Conservation (phyloP, 2,329 filamentous ascomycete genomes). For the Arthrocladium fulminans region DNA sequence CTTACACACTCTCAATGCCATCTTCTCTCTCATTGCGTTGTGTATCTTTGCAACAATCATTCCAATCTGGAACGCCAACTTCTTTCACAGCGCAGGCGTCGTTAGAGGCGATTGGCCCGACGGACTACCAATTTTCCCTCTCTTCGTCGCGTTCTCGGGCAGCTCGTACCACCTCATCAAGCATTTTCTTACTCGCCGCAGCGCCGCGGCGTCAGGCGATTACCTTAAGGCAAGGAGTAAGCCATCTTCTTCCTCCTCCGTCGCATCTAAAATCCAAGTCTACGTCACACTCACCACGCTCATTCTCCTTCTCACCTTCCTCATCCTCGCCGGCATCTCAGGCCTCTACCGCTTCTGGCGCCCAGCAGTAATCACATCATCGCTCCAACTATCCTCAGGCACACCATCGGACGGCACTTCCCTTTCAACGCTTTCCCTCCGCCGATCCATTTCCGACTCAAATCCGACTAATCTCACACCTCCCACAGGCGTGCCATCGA, state of each 20-base stretch:
- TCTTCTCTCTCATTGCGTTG: constrained; percentile 24
- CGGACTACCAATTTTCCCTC: constrained; percentile 24
- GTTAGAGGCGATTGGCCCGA: constrained; percentile 27
- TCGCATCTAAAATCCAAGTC: constrained; percentile 13
- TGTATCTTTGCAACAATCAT: constrained; percentile 25
- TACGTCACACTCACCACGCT: constrained; percentile 15
- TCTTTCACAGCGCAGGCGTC: constrained; percentile 24
- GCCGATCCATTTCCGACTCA: constrained; percentile 2
- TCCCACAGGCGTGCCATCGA: not conserved
- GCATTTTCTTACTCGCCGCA: constrained; percentile 1
- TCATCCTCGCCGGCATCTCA: constrained; percentile 25
- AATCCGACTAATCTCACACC: constrained; percentile 2
- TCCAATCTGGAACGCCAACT: constrained; percentile 24
- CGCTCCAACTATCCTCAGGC: constrained; percentile 11
- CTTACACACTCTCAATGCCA: constrained; percentile 12
- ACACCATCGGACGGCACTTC: not conserved
- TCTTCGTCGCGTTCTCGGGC: constrained; percentile 17
- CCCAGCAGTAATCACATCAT: constrained; percentile 16
- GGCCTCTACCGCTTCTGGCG: constrained; percentile 27
- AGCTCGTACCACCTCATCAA: constrained; percentile 13
- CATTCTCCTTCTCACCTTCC: constrained; percentile 19
- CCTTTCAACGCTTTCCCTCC: not conserved
- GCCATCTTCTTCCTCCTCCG: constrained; percentile 3
- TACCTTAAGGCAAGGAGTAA: not conserved
- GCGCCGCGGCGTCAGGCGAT: not conserved